Conservation (phyloP, 192 early-diverging fungal species). For the Coemansia sp. region DNA sequence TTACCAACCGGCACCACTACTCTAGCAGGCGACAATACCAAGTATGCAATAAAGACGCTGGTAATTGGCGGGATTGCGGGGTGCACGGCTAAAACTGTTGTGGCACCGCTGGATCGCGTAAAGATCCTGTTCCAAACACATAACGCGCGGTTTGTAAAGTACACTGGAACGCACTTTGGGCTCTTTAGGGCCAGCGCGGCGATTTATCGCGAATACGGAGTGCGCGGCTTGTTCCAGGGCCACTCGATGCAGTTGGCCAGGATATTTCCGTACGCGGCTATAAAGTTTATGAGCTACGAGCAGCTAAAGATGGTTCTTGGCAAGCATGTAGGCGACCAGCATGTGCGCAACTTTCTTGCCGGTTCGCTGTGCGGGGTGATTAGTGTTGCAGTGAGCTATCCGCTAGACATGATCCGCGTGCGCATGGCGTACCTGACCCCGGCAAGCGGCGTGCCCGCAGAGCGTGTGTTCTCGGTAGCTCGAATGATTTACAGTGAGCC, state of each 20-base stretch:
- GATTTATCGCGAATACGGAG: constrained; percentile 68
- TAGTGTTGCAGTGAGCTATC: constrained; percentile 86
- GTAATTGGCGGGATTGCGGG: constrained; percentile 49
- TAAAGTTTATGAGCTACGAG: constrained; percentile 97
- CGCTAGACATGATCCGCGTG: constrained; percentile 89
- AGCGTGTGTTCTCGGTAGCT: constrained; percentile 56
- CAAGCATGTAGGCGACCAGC: constrained; percentile 58
- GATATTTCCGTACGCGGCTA: constrained; percentile 95
- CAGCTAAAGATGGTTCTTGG: constrained; percentile 73
- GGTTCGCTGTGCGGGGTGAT: constrained; percentile 81
- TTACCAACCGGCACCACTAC: not conserved
- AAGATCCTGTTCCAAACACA: constrained; percentile 83
- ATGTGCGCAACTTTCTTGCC: constrained; percentile 71
- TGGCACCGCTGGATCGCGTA: constrained; percentile 79
- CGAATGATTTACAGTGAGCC: constrained; percentile 75
- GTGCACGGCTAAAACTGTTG: constrained; percentile 65
- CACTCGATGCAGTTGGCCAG: constrained; percentile 89
- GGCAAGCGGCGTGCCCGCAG: constrained; percentile 11
- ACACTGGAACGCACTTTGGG: constrained; percentile 57
- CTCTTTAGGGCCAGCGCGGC: constrained; percentile 74
- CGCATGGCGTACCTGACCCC: constrained; percentile 76
- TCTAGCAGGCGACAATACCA: constrained; percentile 8
- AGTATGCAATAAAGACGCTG: constrained; percentile 26
- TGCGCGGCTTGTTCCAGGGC: constrained; percentile 86
- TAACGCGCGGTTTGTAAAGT: constrained; percentile 64